A percentile compares a stretch with the other conserved stretches of the same genome.
These are phyloP conservation scores for Cyclanthera cordifolia DNA, from an alignment of 306 rosid species.

Conservation along the genomic window DNA sequence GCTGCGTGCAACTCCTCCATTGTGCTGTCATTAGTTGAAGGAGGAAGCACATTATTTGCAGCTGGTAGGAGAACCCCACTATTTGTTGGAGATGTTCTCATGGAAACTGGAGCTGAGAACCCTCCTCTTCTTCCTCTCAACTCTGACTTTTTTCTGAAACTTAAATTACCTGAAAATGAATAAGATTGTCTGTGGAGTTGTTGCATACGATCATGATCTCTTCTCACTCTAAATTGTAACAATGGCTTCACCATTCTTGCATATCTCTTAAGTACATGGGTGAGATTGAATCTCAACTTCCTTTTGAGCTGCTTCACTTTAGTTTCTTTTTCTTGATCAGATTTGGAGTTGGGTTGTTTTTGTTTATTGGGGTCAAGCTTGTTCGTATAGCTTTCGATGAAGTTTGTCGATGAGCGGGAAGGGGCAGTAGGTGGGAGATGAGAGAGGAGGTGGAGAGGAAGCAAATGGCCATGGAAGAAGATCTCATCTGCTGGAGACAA, in stretches of 20 bases:
- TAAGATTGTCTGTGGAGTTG: slow-evolving; percentile 26
- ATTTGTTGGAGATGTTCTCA: slow-evolving; percentile 77
- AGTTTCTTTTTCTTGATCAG: slow-evolving; percentile 31
- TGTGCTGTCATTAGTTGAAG: slow-evolving; percentile 52
- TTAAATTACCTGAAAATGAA: slow-evolving; percentile 70
- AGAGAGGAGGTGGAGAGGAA: slow-evolving; percentile 78
- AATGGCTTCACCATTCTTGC: slow-evolving; percentile 36
- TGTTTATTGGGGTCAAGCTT: slow-evolving; percentile 21
- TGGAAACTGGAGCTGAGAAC: slow-evolving; percentile 81
- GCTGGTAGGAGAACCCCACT: slow-evolving; percentile 36
- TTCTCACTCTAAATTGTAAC: slow-evolving; percentile 24
- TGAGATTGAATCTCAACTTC: slow-evolving; percentile 33
- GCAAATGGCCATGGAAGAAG: slow-evolving; percentile 96
- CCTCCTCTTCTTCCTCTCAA: slow-evolving; percentile 53
- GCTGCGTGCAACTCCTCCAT: slow-evolving; percentile 98
- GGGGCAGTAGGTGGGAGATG: slow-evolving; percentile 73
- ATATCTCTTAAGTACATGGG: slow-evolving; percentile 42
- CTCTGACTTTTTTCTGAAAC: slow-evolving; percentile 29
- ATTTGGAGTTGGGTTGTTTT: slow-evolving; percentile 39
- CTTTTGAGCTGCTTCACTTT: slow-evolving; percentile 29
- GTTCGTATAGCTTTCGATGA: slow-evolving; percentile 42
- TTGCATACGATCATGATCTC: slow-evolving; percentile 39
- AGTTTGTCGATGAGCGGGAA: slow-evolving; percentile 65
- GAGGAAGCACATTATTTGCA: slow-evolving; percentile 13
- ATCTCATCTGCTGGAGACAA: slow-evolving; percentile 93